Percentiles rank a stretch among this genome's conserved stretches.
Evolutionary conservation across 345 rosid species (phyloP).

Genomic region (Cochlearia excelsa): DNA sequence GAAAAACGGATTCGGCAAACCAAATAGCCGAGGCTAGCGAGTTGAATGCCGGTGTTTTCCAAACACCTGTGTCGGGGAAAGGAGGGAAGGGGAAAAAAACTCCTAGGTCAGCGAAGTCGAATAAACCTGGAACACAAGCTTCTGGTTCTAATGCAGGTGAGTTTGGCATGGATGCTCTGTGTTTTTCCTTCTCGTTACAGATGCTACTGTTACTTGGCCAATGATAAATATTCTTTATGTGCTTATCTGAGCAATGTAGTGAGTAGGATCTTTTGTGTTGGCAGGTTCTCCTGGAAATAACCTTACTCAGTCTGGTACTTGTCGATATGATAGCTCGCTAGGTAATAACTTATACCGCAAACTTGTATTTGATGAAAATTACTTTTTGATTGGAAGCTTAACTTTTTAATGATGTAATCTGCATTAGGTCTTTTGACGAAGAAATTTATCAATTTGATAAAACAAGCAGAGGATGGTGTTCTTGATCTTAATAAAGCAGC

Average conservation of each 20-base stretch:
- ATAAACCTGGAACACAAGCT: conserved; percentile 56
- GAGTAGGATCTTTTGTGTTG: conserved; percentile 34
- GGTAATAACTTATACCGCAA: conserved; percentile 46
- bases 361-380: not conserved
- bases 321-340: conserved; percentile 97
- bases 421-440: conserved; percentile 90
- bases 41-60: conserved; percentile 49
- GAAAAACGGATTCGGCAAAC: conserved; percentile 62
- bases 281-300: conserved; percentile 93
- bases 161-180: conserved; percentile 20
- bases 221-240: conserved; percentile 5
- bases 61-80: conserved; percentile 74
- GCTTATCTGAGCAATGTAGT: not conserved
- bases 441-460: conserved; percentile 90
- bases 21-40: conserved; percentile 55
- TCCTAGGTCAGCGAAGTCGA: conserved; percentile 59
- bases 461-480: conserved; percentile 93
- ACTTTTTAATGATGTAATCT: conserved; percentile 14
- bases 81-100: conserved; percentile 64
- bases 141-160: conserved; percentile 66
- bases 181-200: not conserved
- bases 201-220: not conserved
- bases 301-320: conserved; percentile 72
- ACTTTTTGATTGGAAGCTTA: not conserved
- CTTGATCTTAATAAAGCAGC: conserved; percentile 98